phyloP scores from a whole-genome alignment of 306 rosid species.

The Lupinus albus region DNA sequence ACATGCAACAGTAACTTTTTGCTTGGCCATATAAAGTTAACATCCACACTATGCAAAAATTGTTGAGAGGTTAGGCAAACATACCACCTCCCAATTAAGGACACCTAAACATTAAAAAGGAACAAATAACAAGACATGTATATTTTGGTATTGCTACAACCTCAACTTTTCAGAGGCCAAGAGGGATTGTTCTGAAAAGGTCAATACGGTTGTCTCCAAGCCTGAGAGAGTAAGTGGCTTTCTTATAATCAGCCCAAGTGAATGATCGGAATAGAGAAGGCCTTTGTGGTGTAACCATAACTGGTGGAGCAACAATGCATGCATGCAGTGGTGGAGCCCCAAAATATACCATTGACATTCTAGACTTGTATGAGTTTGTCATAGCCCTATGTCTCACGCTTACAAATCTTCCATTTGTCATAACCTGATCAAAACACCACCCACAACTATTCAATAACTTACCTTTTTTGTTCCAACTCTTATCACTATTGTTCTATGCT shows the following conservation, averaged over 20 bases:
- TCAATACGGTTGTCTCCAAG: slow-evolving; percentile 65
- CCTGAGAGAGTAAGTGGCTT: slow-evolving; percentile 57
- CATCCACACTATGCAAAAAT: background rate
- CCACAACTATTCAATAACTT: slow-evolving; percentile 11
- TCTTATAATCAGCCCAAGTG: slow-evolving; percentile 86
- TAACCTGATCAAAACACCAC: slow-evolving; percentile 50
- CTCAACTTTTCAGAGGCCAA: slow-evolving; percentile 10
- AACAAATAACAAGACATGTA: background rate
- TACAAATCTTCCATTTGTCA: slow-evolving; percentile 82
- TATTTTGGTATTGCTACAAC: slow-evolving; percentile 13
- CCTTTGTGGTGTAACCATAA: slow-evolving; percentile 53
- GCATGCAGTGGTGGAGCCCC: slow-evolving; percentile 67
- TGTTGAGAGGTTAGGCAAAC: slow-evolving; percentile 25
- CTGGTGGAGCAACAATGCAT: slow-evolving; percentile 53
- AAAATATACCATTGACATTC: slow-evolving; percentile 74
- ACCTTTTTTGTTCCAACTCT: slow-evolving; percentile 21
- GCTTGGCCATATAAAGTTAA: slow-evolving; percentile 25
- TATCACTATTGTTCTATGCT: background rate
- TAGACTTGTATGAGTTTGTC: slow-evolving; percentile 48
- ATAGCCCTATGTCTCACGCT: slow-evolving; percentile 81
- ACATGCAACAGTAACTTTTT: slow-evolving; percentile 13
- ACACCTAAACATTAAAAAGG: background rate
- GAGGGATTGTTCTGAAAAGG: slow-evolving; percentile 49
- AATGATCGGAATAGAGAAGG: slow-evolving; percentile 64
- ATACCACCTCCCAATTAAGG: slow-evolving; percentile 11